A percentile compares a stretch with the other conserved stretches of the same genome.
These are phyloP conservation scores for Pterocarpus macrocarpus DNA, from an alignment of 306 rosid genomes.

Conservation along the genomic window DNA sequence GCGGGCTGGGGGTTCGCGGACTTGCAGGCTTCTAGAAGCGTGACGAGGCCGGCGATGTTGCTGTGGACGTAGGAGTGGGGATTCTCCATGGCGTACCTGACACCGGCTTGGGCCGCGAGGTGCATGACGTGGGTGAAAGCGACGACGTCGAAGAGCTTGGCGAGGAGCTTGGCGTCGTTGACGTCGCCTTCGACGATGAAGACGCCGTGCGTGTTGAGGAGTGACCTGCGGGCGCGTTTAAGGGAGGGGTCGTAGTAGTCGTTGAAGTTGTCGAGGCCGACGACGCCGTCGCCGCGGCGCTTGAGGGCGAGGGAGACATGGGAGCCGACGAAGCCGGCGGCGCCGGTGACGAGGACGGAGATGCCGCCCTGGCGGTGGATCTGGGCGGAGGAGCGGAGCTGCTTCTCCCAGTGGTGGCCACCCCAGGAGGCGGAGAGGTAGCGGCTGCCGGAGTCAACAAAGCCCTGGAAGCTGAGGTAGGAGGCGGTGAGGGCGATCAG, in stretches of 20 bases:
- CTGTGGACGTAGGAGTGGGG: slow-evolving; percentile 88
- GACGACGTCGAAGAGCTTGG: slow-evolving; percentile 81
- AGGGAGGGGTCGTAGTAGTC: slow-evolving; percentile 84
- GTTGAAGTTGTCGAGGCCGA: slow-evolving; percentile 87
- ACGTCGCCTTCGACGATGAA: slow-evolving; percentile 79
- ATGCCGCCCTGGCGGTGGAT: slow-evolving; percentile 75
- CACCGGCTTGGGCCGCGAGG: slow-evolving; percentile 95
- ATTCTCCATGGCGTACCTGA: slow-evolving; percentile 90
- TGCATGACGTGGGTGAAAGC: slow-evolving; percentile 91
- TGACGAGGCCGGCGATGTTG: slow-evolving; percentile 87
- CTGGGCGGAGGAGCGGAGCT: slow-evolving; percentile 79
- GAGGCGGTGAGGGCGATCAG: slow-evolving; percentile 82
- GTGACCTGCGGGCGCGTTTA: slow-evolving; percentile 69
- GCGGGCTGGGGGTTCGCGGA: slow-evolving; percentile 81
- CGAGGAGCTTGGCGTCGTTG: slow-evolving; percentile 71
- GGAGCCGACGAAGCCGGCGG: slow-evolving; percentile 78
- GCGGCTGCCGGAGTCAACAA: slow-evolving; percentile 74
- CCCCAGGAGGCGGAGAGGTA: slow-evolving; percentile 88
- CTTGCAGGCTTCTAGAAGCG: slow-evolving; percentile 82
- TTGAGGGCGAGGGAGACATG: slow-evolving; percentile 83
- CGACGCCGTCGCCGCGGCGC: slow-evolving; percentile 82
- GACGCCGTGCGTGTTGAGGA: slow-evolving; percentile 56
- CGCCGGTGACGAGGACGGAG: slow-evolving; percentile 83
- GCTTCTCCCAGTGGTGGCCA: slow-evolving; percentile 93
- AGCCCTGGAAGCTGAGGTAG: slow-evolving; percentile 78